These are phyloP conservation scores for Elsinoe fawcettii DNA, from an alignment of 2,329 filamentous ascomycete species.

Conservation along the genomic window DNA sequence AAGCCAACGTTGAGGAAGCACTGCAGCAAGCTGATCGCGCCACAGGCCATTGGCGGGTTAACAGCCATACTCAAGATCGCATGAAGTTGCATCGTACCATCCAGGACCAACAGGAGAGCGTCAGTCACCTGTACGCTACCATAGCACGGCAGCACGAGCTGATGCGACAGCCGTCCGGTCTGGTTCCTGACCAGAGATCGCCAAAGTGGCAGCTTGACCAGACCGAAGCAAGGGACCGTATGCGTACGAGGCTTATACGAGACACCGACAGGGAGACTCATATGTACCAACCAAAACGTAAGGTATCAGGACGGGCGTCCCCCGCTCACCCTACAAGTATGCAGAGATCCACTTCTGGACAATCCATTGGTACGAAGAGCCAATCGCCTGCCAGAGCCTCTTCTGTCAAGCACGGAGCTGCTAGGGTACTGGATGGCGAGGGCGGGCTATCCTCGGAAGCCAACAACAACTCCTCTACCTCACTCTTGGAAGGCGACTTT, in stretches of 20 bases:
- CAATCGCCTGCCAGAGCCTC: neutral
- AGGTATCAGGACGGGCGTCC: constrained; percentile 46
- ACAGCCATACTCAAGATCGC: constrained; percentile 86
- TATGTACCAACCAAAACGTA: constrained; percentile 78
- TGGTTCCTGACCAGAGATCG: constrained; percentile 56
- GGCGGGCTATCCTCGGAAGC: constrained; percentile 19
- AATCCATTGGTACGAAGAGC: constrained; percentile 23
- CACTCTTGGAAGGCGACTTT: constrained; percentile 73
- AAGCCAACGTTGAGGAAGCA: constrained; percentile 59
- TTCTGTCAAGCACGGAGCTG: neutral
- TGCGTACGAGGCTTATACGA: constrained; percentile 79
- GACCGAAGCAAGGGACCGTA: constrained; percentile 90
- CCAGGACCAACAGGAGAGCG: constrained; percentile 90
- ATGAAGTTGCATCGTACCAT: constrained; percentile 81
- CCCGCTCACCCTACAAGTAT: constrained; percentile 24
- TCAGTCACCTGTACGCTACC: constrained; percentile 64
- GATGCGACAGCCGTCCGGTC: constrained; percentile 68
- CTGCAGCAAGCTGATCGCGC: constrained; percentile 77
- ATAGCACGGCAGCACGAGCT: constrained; percentile 74
- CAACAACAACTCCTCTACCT: constrained; percentile 37
- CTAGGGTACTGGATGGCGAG: neutral
- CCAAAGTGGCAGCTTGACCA: constrained; percentile 88
- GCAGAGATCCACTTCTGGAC: constrained; percentile 29
- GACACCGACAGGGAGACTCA: constrained; percentile 62
- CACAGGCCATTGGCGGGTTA: constrained; percentile 87